A percentile compares a stretch with the other conserved stretches of the same genome.
phyloP scores from a whole-genome alignment of 768 basidiomycete genomes.

The Panaeolus papilionaceus region DNA sequence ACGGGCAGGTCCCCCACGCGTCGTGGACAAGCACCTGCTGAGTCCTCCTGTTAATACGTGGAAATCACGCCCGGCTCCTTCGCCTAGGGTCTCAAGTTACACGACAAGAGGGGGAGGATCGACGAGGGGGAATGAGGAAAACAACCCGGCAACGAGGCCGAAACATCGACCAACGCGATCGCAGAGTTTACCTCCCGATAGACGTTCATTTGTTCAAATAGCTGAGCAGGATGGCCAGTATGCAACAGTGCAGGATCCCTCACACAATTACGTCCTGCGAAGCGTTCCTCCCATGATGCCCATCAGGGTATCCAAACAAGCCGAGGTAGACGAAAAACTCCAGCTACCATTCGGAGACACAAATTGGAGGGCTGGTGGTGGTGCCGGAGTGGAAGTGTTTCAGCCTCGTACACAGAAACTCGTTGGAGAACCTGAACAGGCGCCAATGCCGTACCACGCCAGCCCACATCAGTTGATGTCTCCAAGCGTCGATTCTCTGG shows the following conservation, averaged over 20 bases:
- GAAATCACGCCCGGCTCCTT: slow-evolving; percentile 36
- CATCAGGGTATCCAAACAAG: background rate
- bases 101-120: background rate
- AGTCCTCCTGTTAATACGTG: slow-evolving; percentile 57
- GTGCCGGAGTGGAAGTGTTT: background rate
- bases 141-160: slow-evolving; percentile 23
- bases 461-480: background rate
- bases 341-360: slow-evolving; percentile 7
- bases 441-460: background rate
- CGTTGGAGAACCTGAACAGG: slow-evolving; percentile 4
- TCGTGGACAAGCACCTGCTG: slow-evolving; percentile 42
- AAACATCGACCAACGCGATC: slow-evolving; percentile 53
- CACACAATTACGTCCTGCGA: slow-evolving; percentile 4
- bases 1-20: slow-evolving; percentile 24
- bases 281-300: slow-evolving; percentile 1
- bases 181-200: slow-evolving; percentile 53
- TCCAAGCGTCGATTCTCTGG: background rate
- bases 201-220: slow-evolving; percentile 27
- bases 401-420: slow-evolving; percentile 2
- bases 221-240: background rate
- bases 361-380: background rate
- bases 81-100: slow-evolving; percentile 1
- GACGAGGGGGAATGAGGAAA: background rate
- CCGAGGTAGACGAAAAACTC: slow-evolving; percentile 1
- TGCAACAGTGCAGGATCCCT: background rate